Evolutionary conservation across 2,329 filamentous ascomycete species (phyloP).

Genomic region (Pseudogymnoascus sp.): DNA sequence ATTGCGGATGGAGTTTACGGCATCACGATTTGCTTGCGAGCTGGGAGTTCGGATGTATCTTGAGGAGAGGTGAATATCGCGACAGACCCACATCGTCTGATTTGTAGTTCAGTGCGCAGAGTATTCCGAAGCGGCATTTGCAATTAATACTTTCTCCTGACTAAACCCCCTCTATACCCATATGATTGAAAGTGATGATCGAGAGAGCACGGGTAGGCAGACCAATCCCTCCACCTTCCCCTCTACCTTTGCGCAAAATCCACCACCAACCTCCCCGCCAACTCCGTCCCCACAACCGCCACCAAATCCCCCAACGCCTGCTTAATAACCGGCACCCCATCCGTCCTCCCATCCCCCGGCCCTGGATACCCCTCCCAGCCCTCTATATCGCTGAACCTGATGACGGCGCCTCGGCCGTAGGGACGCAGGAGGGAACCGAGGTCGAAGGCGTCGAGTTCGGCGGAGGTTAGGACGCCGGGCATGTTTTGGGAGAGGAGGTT

Average conservation of each 20-base stretch:
- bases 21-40: no score
- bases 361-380: constrained; percentile 41
- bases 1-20: no score
- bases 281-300: constrained; percentile 53
- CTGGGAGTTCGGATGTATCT: no score
- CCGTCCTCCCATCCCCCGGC: not conserved
- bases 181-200: no score
- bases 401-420: constrained; percentile 30
- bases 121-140: no score
- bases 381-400: constrained; percentile 43
- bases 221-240: constrained; percentile 9
- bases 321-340: not conserved
- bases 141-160: no score
- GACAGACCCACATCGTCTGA: no score
- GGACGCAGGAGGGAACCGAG: constrained; percentile 49
- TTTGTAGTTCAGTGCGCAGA: no score
- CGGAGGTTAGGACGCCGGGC: constrained; percentile 53
- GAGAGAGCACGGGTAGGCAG: no score
- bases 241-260: constrained; percentile 35
- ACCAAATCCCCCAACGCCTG: constrained; percentile 34
- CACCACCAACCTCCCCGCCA: constrained; percentile 48
- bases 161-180: no score
- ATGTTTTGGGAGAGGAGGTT: constrained; percentile 54
- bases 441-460: constrained; percentile 44
- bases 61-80: no score